Percentiles rank a stretch among this genome's conserved stretches.
Conservation (phyloP, 345 rosid species). For the Punica granatum region DNA sequence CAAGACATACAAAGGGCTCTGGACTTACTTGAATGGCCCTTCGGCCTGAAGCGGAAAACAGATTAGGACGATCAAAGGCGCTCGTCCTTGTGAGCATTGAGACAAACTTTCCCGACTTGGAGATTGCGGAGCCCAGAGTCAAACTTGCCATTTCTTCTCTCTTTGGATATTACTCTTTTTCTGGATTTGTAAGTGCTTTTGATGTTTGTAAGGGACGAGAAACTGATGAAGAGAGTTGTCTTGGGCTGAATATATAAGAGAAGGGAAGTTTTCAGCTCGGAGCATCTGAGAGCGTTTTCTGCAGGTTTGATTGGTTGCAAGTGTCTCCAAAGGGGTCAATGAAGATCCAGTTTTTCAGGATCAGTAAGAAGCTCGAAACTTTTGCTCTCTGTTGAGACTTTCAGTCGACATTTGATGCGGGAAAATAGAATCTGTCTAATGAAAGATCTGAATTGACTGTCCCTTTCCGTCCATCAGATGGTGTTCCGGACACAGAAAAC, state of each 20-base stretch:
- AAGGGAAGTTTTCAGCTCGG: background rate
- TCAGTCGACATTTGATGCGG: too few relatives aligned
- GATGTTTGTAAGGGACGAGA: background rate
- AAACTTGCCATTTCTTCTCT: background rate
- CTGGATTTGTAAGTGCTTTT: background rate
- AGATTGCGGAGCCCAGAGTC: background rate
- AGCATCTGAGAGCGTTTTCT: background rate
- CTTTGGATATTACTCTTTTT: background rate
- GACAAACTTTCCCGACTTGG: conserved; percentile 4
- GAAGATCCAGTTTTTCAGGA: conserved; percentile 1
- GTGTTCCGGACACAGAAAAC: too few relatives aligned
- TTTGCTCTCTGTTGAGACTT: background rate
- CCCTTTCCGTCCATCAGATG: too few relatives aligned
- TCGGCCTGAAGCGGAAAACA: background rate
- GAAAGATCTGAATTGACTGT: too few relatives aligned
- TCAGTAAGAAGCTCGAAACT: background rate
- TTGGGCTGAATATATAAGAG: background rate
- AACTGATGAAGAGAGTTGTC: background rate
- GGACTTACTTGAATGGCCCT: conserved; percentile 16
- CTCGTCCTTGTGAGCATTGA: conserved; percentile 3
- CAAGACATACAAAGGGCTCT: too few relatives aligned
- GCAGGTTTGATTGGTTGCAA: background rate
- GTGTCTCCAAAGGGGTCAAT: background rate
- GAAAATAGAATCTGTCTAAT: too few relatives aligned
- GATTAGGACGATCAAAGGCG: too few relatives aligned